Base-by-base conservation (phyloP, 106 monocot genomes). In the Dendrobium officinale region DNA sequence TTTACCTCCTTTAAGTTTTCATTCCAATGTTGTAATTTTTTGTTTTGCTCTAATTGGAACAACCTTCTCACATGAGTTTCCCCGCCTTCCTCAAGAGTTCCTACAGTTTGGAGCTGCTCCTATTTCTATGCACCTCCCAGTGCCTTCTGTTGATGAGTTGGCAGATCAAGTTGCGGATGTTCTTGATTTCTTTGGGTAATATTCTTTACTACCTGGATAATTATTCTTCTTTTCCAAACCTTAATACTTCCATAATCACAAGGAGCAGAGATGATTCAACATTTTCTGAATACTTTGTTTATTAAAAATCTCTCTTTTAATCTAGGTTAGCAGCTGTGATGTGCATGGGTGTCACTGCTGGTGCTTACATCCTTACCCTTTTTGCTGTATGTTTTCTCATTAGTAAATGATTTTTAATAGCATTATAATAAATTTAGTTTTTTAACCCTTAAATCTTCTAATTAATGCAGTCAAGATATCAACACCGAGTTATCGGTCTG, bases 71-170 rank as follows among this genome's bases (percentile, higher is more conserved):
- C 54, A 44, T 58, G 13, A 58, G 42, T 80, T 82, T 33, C 42
- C 42, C 54, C 77, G 54, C 81, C 82, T 88, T 79, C 82, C 83
- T 67, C 85, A 98, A 94, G 89, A 84, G 80, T 81, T 82, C 72
- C 75, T 99, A 84, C 99, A 99, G 99, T 93, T 93, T 58, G 98
- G 92, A 82, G 95, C 98, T 80, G 98, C 92, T 87, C 89, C 98
- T n/a, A 91, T 99, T 85, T 88, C 86, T 75, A 75, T 79, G 37
- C 82, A 93, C 85, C 68, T 80, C 45, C 87, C 95, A 17, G 80
- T 93, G 37, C 89, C 84, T 31, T 88, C 91, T 47, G 92, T 91
- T 73, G 91, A 95, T 82, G 95, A 99, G 37, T 81, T 99, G 42
- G 95, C 95, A 59, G 91, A 99, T 83, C 95, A 95, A 77, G 79